phyloP scores from a whole-genome alignment of 495 filamentous ascomycete genomes.

The Penicillium macrosclerotiorum region DNA sequence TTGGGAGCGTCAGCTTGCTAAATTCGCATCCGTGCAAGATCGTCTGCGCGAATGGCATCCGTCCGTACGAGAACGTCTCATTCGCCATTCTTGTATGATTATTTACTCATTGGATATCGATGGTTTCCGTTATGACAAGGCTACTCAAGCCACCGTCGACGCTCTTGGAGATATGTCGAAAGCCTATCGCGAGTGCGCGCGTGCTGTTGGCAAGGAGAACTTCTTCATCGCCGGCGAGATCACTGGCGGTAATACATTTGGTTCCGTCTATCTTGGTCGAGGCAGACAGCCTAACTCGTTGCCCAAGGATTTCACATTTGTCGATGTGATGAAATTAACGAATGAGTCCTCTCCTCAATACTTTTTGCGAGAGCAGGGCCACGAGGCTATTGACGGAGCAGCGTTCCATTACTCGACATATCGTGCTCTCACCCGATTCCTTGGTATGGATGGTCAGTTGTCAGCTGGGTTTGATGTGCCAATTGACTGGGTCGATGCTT shows the following conservation, averaged over 20 bases:
- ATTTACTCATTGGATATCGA: constrained; percentile 63
- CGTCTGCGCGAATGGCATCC: constrained; percentile 70
- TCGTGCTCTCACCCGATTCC: constrained; percentile 61
- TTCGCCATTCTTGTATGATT: constrained; percentile 63
- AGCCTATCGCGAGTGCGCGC: constrained; percentile 55
- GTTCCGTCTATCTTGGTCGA: constrained; percentile 64
- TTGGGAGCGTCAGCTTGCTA: constrained; percentile 65
- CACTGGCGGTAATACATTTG: constrained; percentile 61
- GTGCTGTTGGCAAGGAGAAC: constrained; percentile 55
- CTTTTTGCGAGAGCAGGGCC: constrained; percentile 56
- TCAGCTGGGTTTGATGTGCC: constrained; percentile 57
- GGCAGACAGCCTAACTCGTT: constrained; percentile 55
- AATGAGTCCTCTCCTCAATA: constrained; percentile 43
- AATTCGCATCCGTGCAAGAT: constrained; percentile 74
- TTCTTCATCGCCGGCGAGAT: constrained; percentile 68
- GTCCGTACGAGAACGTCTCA: constrained; percentile 54
- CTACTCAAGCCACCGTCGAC: constrained; percentile 62
- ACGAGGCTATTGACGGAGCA: constrained; percentile 61
- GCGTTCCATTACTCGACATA: constrained; percentile 73
- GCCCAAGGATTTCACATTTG: constrained; percentile 33
- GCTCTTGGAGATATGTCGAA: constrained; percentile 57
- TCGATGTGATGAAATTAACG: constrained; percentile 44
- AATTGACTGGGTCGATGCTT: constrained; percentile 55
- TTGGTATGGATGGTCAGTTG: constrained; percentile 62
- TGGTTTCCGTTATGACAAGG: constrained; percentile 69